Percentiles rank a stretch among this genome's conserved stretches.
These are phyloP conservation scores for Solanum rostratum DNA, from an alignment of 257 asterid genomes.

Conservation along the genomic window DNA sequence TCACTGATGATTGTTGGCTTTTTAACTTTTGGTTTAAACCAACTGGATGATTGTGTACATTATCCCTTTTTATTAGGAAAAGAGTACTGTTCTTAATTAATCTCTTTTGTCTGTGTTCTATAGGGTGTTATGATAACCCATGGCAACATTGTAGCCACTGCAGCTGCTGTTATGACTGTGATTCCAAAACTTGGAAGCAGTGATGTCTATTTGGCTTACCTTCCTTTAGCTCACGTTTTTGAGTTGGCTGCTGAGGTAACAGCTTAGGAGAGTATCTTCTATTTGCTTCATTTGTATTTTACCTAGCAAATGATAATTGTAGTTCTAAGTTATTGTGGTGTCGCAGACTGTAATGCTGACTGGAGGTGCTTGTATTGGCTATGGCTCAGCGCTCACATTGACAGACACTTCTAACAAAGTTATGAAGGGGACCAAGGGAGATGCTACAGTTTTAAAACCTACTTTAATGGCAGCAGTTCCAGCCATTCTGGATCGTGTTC, in stretches of 20 bases:
- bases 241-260: slow-evolving; percentile 93
- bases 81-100: background rate
- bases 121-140: slow-evolving; percentile 98
- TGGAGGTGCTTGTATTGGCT: slow-evolving; percentile 74
- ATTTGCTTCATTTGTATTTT: background rate
- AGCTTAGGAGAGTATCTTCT: background rate
- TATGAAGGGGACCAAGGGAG: slow-evolving; percentile 87
- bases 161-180: slow-evolving; percentile 85
- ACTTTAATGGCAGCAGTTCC: slow-evolving; percentile 87
- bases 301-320: background rate
- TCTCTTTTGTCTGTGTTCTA: background rate
- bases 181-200: slow-evolving; percentile 55
- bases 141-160: slow-evolving; percentile 81
- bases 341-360: slow-evolving; percentile 71
- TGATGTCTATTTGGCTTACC: slow-evolving; percentile 77
- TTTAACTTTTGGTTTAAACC: background rate
- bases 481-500: slow-evolving; percentile 83
- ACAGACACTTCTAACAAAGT: slow-evolving; percentile 92
- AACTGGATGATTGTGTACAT: background rate
- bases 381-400: slow-evolving; percentile 74
- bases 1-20: background rate
- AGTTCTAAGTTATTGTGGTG: slow-evolving; percentile 20
- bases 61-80: background rate
- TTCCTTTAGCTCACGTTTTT: slow-evolving; percentile 91
- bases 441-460: slow-evolving; percentile 68